These are phyloP conservation scores for Trametes coccinea DNA, from an alignment of 768 basidiomycete species.

Conservation along the genomic window DNA sequence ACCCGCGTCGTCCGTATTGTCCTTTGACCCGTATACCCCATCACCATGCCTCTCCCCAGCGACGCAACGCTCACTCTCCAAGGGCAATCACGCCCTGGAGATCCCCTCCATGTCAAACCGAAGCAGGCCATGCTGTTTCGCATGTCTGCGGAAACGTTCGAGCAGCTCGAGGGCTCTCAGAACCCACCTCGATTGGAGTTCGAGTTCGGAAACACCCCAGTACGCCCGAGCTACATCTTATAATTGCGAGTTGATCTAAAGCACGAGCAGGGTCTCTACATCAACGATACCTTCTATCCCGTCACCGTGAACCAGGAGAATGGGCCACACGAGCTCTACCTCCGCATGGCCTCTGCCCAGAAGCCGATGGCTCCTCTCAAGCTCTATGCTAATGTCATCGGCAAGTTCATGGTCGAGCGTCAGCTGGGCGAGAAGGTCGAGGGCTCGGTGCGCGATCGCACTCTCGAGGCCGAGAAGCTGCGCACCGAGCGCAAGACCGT, in stretches of 20 bases:
- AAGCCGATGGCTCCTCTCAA: slow-evolving; percentile 69
- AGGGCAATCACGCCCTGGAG: slow-evolving; percentile 56
- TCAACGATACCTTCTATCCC: slow-evolving; percentile 64
- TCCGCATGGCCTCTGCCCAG: slow-evolving; percentile 56
- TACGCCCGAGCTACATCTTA: slow-evolving; percentile 34
- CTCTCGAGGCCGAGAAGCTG: slow-evolving; percentile 42
- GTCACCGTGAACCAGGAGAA: slow-evolving; percentile 56
- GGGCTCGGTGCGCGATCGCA: slow-evolving; percentile 43
- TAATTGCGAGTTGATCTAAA: neutral
- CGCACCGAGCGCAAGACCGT: slow-evolving; percentile 50
- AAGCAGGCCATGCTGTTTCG: slow-evolving; percentile 78
- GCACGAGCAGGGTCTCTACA: slow-evolving; percentile 57
- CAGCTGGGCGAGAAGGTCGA: slow-evolving; percentile 50
- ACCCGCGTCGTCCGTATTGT: slow-evolving; percentile 6
- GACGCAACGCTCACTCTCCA: slow-evolving; percentile 57
- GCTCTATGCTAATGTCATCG: slow-evolving; percentile 71
- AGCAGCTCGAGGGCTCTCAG: slow-evolving; percentile 56
- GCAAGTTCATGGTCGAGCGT: slow-evolving; percentile 67
- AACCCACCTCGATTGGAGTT: slow-evolving; percentile 52
- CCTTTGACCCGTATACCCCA: neutral
- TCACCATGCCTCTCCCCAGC: slow-evolving; percentile 64
- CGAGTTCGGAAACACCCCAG: slow-evolving; percentile 61
- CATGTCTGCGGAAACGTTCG: slow-evolving; percentile 70
- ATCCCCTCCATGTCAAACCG: slow-evolving; percentile 55
- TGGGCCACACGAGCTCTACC: slow-evolving; percentile 69